Evolutionary conservation across 768 basidiomycete species (phyloP).

Genomic region (Termitomyces sp.): DNA sequence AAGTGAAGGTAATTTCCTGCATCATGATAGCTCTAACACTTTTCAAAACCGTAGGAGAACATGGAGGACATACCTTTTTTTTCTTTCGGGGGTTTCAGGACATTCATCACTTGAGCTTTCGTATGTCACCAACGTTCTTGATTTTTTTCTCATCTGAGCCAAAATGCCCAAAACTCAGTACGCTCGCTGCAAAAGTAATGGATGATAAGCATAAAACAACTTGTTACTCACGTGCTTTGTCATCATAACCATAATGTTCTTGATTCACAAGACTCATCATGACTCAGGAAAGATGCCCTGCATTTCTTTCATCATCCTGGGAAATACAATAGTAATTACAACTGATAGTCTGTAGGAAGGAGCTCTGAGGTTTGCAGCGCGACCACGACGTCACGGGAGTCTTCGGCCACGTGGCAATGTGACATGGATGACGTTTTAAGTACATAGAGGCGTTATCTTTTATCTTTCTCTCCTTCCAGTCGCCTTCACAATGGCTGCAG

Average conservation of each 20-base stretch:
- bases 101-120: constrained; percentile 43
- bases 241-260: not conserved
- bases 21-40: not conserved
- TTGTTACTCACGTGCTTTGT: not conserved
- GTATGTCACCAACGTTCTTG: constrained; percentile 39
- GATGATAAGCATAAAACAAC: no score
- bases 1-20: constrained; percentile 60
- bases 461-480: not conserved
- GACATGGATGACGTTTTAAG: not conserved
- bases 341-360: not conserved
- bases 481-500: constrained; percentile 47
- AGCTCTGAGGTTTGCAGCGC: not conserved
- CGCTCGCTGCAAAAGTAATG: not conserved
- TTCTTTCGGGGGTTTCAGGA: constrained; percentile 17
- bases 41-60: not conserved
- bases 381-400: not conserved
- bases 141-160: constrained; percentile 30
- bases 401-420: not conserved
- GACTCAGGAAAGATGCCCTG: not conserved
- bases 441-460: not conserved
- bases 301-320: not conserved
- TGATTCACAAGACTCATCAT: no score
- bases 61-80: constrained; percentile 33
- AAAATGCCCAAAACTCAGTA: not conserved
- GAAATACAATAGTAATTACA: not conserved